Evolutionary conservation across 768 basidiomycete genomes (phyloP).

Genomic region (Zangia roseola): DNA sequence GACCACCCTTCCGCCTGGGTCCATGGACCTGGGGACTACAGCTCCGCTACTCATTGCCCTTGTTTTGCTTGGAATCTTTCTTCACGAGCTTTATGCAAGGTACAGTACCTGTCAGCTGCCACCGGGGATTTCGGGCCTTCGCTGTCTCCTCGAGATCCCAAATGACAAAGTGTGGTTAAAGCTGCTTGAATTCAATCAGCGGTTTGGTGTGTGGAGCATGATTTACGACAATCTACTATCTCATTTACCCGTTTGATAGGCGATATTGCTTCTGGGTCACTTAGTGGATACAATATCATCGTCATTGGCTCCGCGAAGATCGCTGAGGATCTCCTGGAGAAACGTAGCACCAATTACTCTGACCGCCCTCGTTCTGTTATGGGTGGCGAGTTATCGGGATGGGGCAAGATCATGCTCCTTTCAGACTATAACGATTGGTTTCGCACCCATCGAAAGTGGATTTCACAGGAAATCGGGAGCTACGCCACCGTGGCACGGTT

Average conservation of each 20-base stretch:
- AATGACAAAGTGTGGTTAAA: slow-evolving; percentile 2
- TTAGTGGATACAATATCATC: slow-evolving; percentile 34
- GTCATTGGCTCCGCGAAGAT: slow-evolving; percentile 41
- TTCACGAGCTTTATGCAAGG: not conserved
- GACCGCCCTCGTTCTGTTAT: slow-evolving; percentile 11
- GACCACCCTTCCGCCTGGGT: too few relatives aligned
- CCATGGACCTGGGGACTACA: too few relatives aligned
- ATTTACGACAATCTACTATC: not conserved
- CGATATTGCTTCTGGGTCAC: slow-evolving; percentile 5
- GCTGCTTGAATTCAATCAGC: not conserved
- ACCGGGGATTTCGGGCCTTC: slow-evolving; percentile 5
- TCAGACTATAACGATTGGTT: slow-evolving; percentile 9
- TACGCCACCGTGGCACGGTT: slow-evolving; percentile 1
- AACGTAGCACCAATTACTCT: slow-evolving; percentile 41
- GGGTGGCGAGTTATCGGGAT: slow-evolving; percentile 11
- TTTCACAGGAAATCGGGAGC: slow-evolving; percentile 10
- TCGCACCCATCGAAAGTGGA: slow-evolving; percentile 7
- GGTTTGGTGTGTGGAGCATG: slow-evolving; percentile 4
- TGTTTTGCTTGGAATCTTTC: too few relatives aligned
- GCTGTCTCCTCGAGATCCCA: slow-evolving; percentile 1
- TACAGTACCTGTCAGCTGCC: slow-evolving; percentile 1
- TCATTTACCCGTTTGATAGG: not conserved
- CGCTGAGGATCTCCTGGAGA: slow-evolving; percentile 45
- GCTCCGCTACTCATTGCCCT: too few relatives aligned
- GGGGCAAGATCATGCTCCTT: slow-evolving; percentile 9